A percentile compares a stretch with the other conserved stretches of the same genome.
Conservation (phyloP, 139 green algal genomes). For the Nannochloris sp. region DNA sequence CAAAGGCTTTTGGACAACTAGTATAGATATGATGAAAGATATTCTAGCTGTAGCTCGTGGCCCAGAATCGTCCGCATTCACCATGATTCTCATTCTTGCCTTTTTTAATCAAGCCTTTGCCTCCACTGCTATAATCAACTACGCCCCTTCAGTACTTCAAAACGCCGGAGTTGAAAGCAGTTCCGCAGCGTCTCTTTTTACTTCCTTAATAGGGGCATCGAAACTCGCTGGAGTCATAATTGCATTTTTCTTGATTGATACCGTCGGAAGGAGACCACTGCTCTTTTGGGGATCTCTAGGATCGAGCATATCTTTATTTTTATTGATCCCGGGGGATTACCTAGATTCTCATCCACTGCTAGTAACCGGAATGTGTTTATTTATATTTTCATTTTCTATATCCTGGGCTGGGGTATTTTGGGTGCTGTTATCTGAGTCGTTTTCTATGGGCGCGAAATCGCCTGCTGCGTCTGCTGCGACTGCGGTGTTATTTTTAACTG, state of each 20-base stretch:
- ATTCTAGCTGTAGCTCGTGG: slow-evolving; percentile 39
- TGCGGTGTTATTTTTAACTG: slow-evolving; percentile 55
- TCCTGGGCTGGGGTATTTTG: slow-evolving; percentile 67
- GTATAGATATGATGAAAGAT: slow-evolving; percentile 46
- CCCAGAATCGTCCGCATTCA: slow-evolving; percentile 31
- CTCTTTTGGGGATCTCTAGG: slow-evolving; percentile 55
- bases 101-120: slow-evolving; percentile 69
- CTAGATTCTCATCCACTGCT: slow-evolving; percentile 19
- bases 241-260: slow-evolving; percentile 54
- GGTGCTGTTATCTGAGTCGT: slow-evolving; percentile 72
- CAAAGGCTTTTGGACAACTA: slow-evolving; percentile 31
- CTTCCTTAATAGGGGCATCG: slow-evolving; percentile 36
- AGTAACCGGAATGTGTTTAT: slow-evolving; percentile 56
- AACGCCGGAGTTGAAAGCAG: slow-evolving; percentile 27
- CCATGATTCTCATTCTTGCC: slow-evolving; percentile 54
- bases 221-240: slow-evolving; percentile 58
- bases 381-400: slow-evolving; percentile 65
- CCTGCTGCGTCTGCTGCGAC: slow-evolving; percentile 48
- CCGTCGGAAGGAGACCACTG: slow-evolving; percentile 57
- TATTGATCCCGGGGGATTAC: slow-evolving; percentile 27
- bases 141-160: slow-evolving; percentile 51
- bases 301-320: slow-evolving; percentile 20
- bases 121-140: slow-evolving; percentile 78
- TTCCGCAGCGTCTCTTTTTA: slow-evolving; percentile 32
- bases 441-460: slow-evolving; percentile 60